Evolutionary conservation across 345 rosid species (phyloP).

Genomic region (Hibiscus syriacus): DNA sequence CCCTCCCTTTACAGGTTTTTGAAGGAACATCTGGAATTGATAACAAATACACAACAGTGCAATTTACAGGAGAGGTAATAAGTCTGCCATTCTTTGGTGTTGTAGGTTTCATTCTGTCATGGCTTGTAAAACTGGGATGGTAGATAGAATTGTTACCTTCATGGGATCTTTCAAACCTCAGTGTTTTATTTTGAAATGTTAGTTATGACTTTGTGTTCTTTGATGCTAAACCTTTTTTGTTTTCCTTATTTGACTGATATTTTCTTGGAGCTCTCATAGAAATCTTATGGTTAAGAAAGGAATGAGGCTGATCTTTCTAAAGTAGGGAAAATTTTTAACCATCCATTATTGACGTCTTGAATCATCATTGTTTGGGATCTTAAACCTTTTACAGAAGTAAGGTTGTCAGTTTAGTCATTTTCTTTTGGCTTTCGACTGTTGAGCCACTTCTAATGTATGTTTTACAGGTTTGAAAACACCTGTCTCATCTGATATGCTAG

Average conservation of each 20-base stretch:
- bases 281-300: not conserved
- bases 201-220: not conserved
- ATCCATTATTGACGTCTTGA: not conserved
- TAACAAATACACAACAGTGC: no score
- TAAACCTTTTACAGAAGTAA: not conserved
- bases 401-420: not conserved
- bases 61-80: no score
- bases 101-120: not conserved
- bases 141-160: not conserved
- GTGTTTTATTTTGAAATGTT: not conserved
- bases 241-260: not conserved
- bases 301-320: not conserved
- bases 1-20: slow-evolving; percentile 48
- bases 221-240: not conserved
- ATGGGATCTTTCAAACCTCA: not conserved
- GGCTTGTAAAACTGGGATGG: not conserved
- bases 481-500: slow-evolving; percentile 91
- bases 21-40: slow-evolving; percentile 97
- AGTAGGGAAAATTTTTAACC: not conserved
- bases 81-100: not conserved
- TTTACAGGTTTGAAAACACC: slow-evolving; percentile 78
- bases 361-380: not conserved
- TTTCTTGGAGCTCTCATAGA: not conserved
- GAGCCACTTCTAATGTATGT: slow-evolving; percentile 1
- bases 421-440: not conserved